Base-by-base conservation (phyloP, 768 basidiomycete species). In the Panaeolus cyanescens region DNA sequence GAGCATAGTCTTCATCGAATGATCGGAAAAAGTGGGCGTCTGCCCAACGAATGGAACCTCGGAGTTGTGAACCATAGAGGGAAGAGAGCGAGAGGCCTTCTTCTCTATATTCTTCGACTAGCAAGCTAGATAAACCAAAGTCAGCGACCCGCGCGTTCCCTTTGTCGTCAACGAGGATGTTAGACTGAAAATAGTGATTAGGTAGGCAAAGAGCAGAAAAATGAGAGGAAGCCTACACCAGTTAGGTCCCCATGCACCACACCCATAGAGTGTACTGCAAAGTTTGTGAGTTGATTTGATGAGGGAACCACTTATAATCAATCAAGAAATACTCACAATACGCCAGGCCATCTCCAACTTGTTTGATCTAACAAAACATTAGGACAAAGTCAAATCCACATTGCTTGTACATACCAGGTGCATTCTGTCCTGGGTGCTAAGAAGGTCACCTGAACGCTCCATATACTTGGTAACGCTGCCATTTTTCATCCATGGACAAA, bases 31-130 rank as follows among this genome's bases (percentile, higher is more conserved):
- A 59, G 15, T 77, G 68, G 0, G 80, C 72, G 59, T 82, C 83
- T 5, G 78, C 79, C 81, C 83, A 83, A 1, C 81, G 75, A 32
- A 82, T 72, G 22, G 78, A 80, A 7, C 83, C 81, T 17, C 77
- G 77, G 30, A 82, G 67, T n/a, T 69, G 72, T 5, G 77, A 75
- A 59, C 71, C 63, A 25, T 60, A 62, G 4, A 56, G 55, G 5
- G 62, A 63, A 20, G 75, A 39, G 74, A 64, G 17, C 68, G 72
- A 17, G 70, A 70, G 17, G 70, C 60, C 5, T n/a, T 65, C 32
- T 39, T 70, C 70, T 37, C 74, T 66, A 30, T 79, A 65, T 50
- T 62, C 63, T 33, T 79, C 74, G 0, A 69, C 70, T 32, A 73
- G 63, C 55, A 83, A 69, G 22, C 69, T 75, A 2, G 81, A 83